Percentiles rank a stretch among this genome's conserved stretches.
Evolutionary conservation across 371 early-diverging fungal species (phyloP).

Genomic region (Nematocida sp.): DNA sequence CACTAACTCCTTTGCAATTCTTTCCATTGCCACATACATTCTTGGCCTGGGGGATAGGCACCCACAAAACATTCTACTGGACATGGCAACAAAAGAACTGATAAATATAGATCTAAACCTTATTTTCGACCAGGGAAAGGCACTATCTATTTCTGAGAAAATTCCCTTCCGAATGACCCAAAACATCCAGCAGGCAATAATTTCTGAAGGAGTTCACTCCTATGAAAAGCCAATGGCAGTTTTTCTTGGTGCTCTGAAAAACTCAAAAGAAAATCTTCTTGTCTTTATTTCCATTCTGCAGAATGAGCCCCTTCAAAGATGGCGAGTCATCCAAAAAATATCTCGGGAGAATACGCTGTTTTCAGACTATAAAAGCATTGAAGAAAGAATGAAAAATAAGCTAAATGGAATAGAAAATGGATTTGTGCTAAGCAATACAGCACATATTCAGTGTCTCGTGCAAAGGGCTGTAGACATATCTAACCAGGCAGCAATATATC

Average conservation of each 20-base stretch:
- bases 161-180: slow-evolving; percentile 94
- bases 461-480: slow-evolving; percentile 44
- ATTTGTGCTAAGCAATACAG: slow-evolving; percentile 40
- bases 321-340: slow-evolving; percentile 29
- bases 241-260: slow-evolving; percentile 33
- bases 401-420: slow-evolving; percentile 57
- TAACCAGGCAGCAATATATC: slow-evolving; percentile 48
- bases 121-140: slow-evolving; percentile 82
- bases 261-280: slow-evolving; percentile 35
- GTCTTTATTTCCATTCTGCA: slow-evolving; percentile 42
- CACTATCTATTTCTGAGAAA: slow-evolving; percentile 78
- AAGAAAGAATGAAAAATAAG: slow-evolving; percentile 32
- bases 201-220: background rate
- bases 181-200: slow-evolving; percentile 39
- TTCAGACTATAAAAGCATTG: slow-evolving; percentile 48
- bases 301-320: slow-evolving; percentile 47
- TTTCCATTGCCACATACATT: slow-evolving; percentile 96
- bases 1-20: slow-evolving; percentile 86
- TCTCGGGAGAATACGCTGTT: slow-evolving; percentile 5
- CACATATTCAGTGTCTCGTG: slow-evolving; percentile 50
- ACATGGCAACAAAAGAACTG: slow-evolving; percentile 83
- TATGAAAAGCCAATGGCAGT: slow-evolving; percentile 23
- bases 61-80: slow-evolving; percentile 91
- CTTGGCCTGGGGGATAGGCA: slow-evolving; percentile 93
- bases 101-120: slow-evolving; percentile 98